phyloP scores from a whole-genome alignment of 352 stramenopile genomes.

The Globisporangium rhizosaccharum region DNA sequence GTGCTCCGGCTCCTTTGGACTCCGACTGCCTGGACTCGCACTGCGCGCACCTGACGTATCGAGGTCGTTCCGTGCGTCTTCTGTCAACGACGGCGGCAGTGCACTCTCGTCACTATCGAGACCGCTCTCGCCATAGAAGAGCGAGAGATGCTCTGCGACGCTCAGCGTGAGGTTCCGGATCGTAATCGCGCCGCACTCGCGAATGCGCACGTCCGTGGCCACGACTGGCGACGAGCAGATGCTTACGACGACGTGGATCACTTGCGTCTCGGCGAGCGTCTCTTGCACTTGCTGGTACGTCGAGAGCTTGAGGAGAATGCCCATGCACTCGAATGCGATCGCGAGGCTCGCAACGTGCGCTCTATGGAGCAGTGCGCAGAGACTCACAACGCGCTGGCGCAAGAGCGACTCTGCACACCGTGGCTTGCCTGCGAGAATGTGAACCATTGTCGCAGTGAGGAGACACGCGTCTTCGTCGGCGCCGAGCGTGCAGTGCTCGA shows the following conservation, averaged over 20 bases:
- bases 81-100: background rate
- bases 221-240: constrained; percentile 34
- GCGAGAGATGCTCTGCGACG: constrained; percentile 45
- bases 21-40: constrained; percentile 3
- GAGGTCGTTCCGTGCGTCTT: background rate
- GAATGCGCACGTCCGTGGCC: constrained; percentile 23
- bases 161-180: constrained; percentile 71
- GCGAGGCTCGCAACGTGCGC: constrained; percentile 23
- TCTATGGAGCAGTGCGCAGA: constrained; percentile 48
- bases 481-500: constrained; percentile 42
- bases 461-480: constrained; percentile 34
- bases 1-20: background rate
- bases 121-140: constrained; percentile 39
- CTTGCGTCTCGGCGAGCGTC: constrained; percentile 48
- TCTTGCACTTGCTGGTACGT: constrained; percentile 66
- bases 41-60: background rate
- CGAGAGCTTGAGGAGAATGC: constrained; percentile 53
- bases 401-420: constrained; percentile 41
- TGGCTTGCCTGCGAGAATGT: constrained; percentile 46
- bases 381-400: constrained; percentile 41
- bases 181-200: constrained; percentile 44
- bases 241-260: constrained; percentile 50
- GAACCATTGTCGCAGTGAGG: constrained; percentile 28
- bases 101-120: constrained; percentile 14
- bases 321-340: constrained; percentile 41